Conservation (phyloP, 2,329 filamentous ascomycete species). For the Fusarium compactum region DNA sequence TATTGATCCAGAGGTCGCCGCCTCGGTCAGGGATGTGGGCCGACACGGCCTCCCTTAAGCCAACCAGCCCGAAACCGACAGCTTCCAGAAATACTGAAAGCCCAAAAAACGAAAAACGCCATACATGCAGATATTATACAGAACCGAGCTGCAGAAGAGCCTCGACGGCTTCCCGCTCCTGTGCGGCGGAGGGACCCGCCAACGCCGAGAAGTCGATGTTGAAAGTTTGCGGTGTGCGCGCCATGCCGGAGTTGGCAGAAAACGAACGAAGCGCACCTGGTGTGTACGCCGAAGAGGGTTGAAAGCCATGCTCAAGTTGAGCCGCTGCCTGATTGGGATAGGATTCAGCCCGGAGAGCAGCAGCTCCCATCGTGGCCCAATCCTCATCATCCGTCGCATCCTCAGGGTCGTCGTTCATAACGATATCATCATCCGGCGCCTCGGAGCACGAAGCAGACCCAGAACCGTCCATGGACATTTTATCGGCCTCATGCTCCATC, state of each 20-base stretch:
- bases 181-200: conserved; percentile 69
- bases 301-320: conserved; percentile 62
- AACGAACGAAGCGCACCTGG: conserved; percentile 62
- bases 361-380: conserved; percentile 90
- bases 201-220: conserved; percentile 66
- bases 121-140: conserved; percentile 72
- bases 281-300: conserved; percentile 61
- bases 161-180: conserved; percentile 85
- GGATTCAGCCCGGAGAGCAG: conserved; percentile 78
- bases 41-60: conserved; percentile 50
- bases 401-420: conserved; percentile 80
- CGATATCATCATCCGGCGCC: conserved; percentile 74
- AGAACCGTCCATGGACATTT: conserved; percentile 86
- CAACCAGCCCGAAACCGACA: conserved; percentile 48
- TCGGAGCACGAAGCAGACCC: conserved; percentile 81
- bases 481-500: conserved; percentile 88
- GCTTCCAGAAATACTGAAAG: conserved; percentile 38
- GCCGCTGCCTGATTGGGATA: conserved; percentile 68
- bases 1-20: conserved; percentile 50
- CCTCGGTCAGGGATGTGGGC: conserved; percentile 47
- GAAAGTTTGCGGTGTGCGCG: conserved; percentile 63
- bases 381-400: conserved; percentile 96
- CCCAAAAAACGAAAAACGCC: conserved; percentile 60
- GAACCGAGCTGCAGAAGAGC: conserved; percentile 85
- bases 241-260: conserved; percentile 65